Evolutionary conservation across 352 stramenopile species (phyloP), one percentile per base, ranked within the genome.

Genomic region (Pythium aristosporum): DNA sequence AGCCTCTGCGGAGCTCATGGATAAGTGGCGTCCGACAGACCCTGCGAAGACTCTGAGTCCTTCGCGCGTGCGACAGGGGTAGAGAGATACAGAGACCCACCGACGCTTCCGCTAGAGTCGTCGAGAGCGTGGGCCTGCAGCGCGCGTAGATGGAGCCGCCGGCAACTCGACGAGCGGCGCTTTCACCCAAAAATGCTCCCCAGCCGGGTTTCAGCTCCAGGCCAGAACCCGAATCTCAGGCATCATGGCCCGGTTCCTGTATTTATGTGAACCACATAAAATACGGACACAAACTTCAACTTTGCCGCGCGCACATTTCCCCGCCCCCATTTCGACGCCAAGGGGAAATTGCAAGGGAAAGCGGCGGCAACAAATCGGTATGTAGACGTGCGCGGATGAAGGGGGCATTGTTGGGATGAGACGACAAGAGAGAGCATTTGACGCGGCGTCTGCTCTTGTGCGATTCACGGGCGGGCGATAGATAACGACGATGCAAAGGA

Each of bases 171-270:
- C 44, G 43, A 20, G 43, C 43, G 11, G 16, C 18, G 20, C 21
- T 6, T 52, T 43, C 41, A 34, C 36, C 42, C 61, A 67, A 67
- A 67, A 61, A 67, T 51, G 30, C 61, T 67, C 61, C 61, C 60
- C 23, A 21, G 12, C 48, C 48, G 25, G 47, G 30, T 66, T 58
- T 58, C 49, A 66, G 50, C 49, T 43, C 59, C 47, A 15, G 5
- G 16, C 47, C 20, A 13, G 16, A 8, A 23, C 20, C 57, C 37
- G 15, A 65, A 53, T 53, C 23, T 65, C 15, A 65, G 20, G 58
- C 56, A 3, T 4, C 8, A 5, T 10, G 25, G 54, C 59, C 16
- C 41, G 9, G 53, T 37, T 54, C 5, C 15, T 30, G 2, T 57
- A 34, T 16, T 42, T 15, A 10, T 28, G 51, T 63, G 46, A 8